Evolutionary conservation across 2,329 filamentous ascomycete species (phyloP).

Genomic region (Ustulina deusta): DNA sequence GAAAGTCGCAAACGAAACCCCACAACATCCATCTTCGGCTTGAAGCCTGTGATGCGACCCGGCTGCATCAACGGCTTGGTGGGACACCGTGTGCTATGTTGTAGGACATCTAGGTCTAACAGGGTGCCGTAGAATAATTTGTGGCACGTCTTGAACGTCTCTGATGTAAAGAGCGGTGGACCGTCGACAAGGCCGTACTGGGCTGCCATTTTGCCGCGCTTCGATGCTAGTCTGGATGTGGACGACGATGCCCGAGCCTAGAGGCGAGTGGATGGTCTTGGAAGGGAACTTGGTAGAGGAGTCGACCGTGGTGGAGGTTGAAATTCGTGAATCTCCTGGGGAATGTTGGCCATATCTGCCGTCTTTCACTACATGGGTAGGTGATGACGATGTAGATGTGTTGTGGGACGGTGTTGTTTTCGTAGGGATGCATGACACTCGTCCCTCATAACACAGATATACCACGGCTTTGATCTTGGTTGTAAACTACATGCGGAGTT

Average conservation of each 20-base stretch:
- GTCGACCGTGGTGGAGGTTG: neutral
- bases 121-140: conserved; percentile 30
- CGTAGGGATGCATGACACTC: too few relatives aligned
- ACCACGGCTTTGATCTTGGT: neutral
- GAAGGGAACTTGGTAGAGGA: conserved; percentile 9
- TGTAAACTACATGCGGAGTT: neutral
- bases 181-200: conserved; percentile 8
- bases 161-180: conserved; percentile 11
- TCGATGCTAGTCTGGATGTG: neutral
- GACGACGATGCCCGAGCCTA: neutral
- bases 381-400: neutral
- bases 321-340: neutral
- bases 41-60: conserved; percentile 23
- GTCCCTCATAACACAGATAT: neutral
- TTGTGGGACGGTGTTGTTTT: neutral
- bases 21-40: conserved; percentile 29
- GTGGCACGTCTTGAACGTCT: conserved; percentile 25
- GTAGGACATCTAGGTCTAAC: conserved; percentile 21
- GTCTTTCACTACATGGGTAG: neutral
- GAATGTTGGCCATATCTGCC: neutral
- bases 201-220: conserved; percentile 18
- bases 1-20: conserved; percentile 2
- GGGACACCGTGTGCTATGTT: conserved; percentile 10
- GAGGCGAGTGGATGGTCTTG: neutral
- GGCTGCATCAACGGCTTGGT: conserved; percentile 8